Conservation (phyloP, 345 rosid genomes). For the Ceriops tagal region DNA sequence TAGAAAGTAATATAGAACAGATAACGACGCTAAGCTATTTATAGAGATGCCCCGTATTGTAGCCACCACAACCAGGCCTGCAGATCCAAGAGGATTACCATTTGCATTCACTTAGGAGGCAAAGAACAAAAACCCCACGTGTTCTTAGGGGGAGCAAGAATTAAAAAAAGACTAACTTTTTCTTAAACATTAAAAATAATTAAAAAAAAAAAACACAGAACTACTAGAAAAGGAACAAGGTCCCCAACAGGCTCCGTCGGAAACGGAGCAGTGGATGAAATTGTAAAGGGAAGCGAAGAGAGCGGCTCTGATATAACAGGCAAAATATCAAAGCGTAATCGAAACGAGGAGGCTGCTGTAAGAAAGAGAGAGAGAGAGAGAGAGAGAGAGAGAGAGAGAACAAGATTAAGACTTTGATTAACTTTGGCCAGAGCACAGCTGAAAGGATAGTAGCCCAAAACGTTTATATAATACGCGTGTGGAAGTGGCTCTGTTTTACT, state of each 20-base stretch:
- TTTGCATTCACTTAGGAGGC: constrained; percentile 14
- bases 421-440: background rate
- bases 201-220: background rate
- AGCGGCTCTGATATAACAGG: constrained; percentile 1
- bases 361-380: background rate
- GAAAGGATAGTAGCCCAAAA: background rate
- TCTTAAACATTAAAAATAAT: background rate
- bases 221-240: background rate
- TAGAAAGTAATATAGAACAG: constrained; percentile 10
- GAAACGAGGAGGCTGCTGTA: background rate
- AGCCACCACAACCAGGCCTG: constrained; percentile 25
- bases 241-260: constrained; percentile 1
- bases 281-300: constrained; percentile 3
- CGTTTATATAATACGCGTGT: constrained; percentile 3
- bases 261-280: constrained; percentile 2
- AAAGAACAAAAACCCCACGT: constrained; percentile 26
- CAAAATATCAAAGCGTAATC: background rate
- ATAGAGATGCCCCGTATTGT: constrained; percentile 26
- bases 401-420: constrained; percentile 5
- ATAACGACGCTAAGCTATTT: constrained; percentile 6
- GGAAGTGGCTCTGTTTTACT: background rate
- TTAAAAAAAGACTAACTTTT: background rate
- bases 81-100: constrained; percentile 39
- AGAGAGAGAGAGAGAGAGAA: background rate
- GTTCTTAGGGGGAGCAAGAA: constrained; percentile 7